phyloP scores from a whole-genome alignment of 192 early-diverging fungal genomes.

The Phlyctochytrium planicorne region DNA sequence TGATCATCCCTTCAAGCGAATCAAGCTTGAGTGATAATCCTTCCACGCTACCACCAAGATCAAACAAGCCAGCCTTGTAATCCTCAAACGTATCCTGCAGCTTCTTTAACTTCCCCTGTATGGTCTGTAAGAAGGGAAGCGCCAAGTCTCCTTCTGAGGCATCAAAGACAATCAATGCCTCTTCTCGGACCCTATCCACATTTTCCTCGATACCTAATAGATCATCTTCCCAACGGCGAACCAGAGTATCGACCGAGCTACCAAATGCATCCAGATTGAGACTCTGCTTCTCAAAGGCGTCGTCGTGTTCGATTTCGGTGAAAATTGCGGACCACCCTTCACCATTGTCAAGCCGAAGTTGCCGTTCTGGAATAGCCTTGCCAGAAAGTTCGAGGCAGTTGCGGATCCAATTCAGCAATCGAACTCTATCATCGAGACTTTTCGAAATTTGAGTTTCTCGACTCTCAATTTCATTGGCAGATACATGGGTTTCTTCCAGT shows the following conservation, averaged over 20 bases:
- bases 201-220: neutral
- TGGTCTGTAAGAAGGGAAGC: neutral
- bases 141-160: neutral
- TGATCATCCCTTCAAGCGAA: no score
- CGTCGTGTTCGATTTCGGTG: neutral
- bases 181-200: neutral
- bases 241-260: neutral
- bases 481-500: no score
- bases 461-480: no score
- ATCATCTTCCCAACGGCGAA: neutral
- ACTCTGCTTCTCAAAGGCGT: neutral
- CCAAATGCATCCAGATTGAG: neutral
- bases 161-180: neutral
- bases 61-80: neutral
- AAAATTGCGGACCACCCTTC: neutral
- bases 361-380: no score
- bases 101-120: neutral
- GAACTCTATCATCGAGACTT: no score
- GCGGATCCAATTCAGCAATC: no score
- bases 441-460: no score
- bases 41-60: neutral
- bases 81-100: conserved; percentile 3
- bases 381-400: no score
- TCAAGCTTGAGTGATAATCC: neutral
- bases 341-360: neutral